Base-by-base conservation (phyloP, 2,329 filamentous ascomycete genomes). In the Trichocomaceae sp. region DNA sequence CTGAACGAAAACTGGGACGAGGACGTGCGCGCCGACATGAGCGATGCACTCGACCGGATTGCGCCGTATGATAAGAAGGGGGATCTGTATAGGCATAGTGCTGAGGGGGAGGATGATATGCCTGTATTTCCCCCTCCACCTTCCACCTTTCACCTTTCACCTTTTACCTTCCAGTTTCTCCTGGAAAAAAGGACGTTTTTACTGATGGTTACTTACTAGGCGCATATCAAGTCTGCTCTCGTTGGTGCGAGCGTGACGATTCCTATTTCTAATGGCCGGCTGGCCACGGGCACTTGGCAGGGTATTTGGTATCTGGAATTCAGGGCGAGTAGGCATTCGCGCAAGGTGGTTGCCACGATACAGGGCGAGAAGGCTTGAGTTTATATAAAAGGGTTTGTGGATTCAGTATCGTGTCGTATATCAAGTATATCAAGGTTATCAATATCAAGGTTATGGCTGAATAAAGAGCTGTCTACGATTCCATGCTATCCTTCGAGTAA, bases 271-370 rank as follows among this genome's bases (percentile, higher is more conserved):
- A 84, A 97, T 66, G 93, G 93, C 39, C 84, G 82, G 63, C 71
- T 97, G 68, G 85, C 76, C 9, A 82, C 79, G 15, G 83, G 83
- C 1, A 85, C 83, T 15, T 79, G 76, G 76, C 75, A 77, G 60
- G 84, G 93, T 0, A 92, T 97, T 57, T 97, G 89, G 88, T 95
- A 95, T 71, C 75, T 96, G 60, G 93, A 97, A 73, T 97, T 97
- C 69, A 80, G 92, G 55, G 81, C 77, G 2, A 77, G 77, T 62
- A 89, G 83, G 72, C 91, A 96, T 72, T 78, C 83, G 60, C 82
- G 93, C 65, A 87, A 84, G 68, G 82, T 97, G 12, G 85, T 99
- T 59, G 92, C 92, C 52, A 97, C 93, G 1, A 95, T 97, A 59
- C 91, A 97, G 72, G 93, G 92, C 44, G 88, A 96, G 75, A 84